Evolutionary conservation across 2,329 filamentous ascomycete species (phyloP).

Genomic region (Phaeomoniella chlamydospora): DNA sequence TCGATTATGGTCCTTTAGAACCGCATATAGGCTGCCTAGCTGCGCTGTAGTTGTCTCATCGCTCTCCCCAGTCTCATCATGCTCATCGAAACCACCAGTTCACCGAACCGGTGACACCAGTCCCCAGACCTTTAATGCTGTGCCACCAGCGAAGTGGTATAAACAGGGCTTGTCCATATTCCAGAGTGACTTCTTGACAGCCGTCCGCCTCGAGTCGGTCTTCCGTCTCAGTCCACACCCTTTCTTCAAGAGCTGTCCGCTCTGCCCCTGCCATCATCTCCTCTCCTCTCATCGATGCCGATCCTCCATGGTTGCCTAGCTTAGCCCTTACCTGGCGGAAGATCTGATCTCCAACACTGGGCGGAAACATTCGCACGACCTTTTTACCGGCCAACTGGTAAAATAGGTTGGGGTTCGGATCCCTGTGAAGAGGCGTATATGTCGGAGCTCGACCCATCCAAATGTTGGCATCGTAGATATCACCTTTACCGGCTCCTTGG

Average conservation of each 20-base stretch:
- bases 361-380: conserved; percentile 54
- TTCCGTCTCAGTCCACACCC: conserved; percentile 47
- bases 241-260: conserved; percentile 48
- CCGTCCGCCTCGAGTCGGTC: conserved; percentile 10
- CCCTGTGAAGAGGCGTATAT: conserved; percentile 78
- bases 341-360: conserved; percentile 45
- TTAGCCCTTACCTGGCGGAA: conserved; percentile 39
- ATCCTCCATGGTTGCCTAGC: conserved; percentile 17
- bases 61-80: too few relatives aligned
- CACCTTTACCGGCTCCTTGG: conserved; percentile 50
- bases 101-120: conserved; percentile 44
- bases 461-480: conserved; percentile 74
- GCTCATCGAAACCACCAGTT: conserved; percentile 77
- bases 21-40: too few relatives aligned
- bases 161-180: conserved; percentile 56
- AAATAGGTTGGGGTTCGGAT: conserved; percentile 90
- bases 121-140: conserved; percentile 53
- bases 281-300: conserved; percentile 49
- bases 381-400: conserved; percentile 68
- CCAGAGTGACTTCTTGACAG: conserved; percentile 40
- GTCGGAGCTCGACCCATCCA: conserved; percentile 84
- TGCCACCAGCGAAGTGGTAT: conserved; percentile 83
- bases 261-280: conserved; percentile 88
- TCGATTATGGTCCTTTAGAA: too few relatives aligned
- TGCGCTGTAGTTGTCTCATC: too few relatives aligned